These are phyloP conservation scores for Epichloe elymi DNA, from an alignment of 2,329 filamentous ascomycete genomes.

Conservation along the genomic window DNA sequence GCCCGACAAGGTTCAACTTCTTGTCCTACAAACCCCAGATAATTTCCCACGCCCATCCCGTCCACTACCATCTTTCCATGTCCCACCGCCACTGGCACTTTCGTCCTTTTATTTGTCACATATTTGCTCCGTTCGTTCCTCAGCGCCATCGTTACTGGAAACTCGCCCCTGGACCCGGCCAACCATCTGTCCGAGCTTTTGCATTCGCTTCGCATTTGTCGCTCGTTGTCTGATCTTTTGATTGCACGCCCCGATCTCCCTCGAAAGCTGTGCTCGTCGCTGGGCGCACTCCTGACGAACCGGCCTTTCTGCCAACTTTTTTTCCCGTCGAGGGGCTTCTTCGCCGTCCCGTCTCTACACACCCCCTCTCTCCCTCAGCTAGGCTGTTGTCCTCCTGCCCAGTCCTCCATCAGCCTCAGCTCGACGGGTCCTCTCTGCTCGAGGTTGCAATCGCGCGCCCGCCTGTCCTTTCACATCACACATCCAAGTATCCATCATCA, in stretches of 20 bases:
- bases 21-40: conserved; percentile 15
- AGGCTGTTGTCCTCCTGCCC: not conserved
- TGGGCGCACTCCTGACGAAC: conserved; percentile 9
- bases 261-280: conserved; percentile 8
- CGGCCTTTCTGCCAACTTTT: conserved; percentile 6
- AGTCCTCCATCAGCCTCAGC: conserved; percentile 1
- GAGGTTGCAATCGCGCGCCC: conserved; percentile 1
- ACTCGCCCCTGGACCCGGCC: conserved; percentile 8
- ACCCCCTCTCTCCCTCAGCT: not conserved
- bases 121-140: conserved; percentile 5
- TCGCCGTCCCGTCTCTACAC: conserved; percentile 1
- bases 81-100: conserved; percentile 10
- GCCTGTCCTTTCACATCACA: conserved; percentile 1
- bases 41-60: conserved; percentile 12
- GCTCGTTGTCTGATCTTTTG: conserved; percentile 3
- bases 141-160: conserved; percentile 6
- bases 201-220: conserved; percentile 5
- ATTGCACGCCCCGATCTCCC: conserved; percentile 5
- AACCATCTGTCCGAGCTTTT: conserved; percentile 6
- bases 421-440: conserved; percentile 1
- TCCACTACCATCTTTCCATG: conserved; percentile 15
- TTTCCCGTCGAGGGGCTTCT: not conserved
- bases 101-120: conserved; percentile 7
- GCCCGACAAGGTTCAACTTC: conserved; percentile 7
- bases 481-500: conserved; percentile 3